Evolutionary conservation across 192 early-diverging fungal species (phyloP), one percentile per base, ranked within the genome.

Genomic region (Coemansia sp.): DNA sequence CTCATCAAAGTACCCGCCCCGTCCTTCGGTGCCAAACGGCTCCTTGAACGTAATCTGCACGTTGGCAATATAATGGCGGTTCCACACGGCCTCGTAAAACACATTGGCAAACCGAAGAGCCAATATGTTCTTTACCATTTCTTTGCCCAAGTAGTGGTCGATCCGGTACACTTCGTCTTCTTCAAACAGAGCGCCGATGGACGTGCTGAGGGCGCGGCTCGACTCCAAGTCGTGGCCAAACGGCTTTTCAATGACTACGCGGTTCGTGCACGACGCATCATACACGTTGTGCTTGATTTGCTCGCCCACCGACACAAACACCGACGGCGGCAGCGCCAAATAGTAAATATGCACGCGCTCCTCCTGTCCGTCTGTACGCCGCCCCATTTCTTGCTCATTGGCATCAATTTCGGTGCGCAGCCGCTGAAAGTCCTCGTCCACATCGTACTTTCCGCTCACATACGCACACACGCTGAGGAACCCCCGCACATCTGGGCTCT

Each of bases 1-100:
- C 82, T 96, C 94, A 98, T 98, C 94, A 88, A 98, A 97, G 85
- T 98, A 98, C 0, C 96, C 96, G 56, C 96, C 96, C 48, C 96
- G 92, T 15, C 96, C 96, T 77, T 95, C 90, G 0, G 96, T 98
- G 52, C 96, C 96, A 68, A 98, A 90, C 59, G 88, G 88, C 79
- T 98, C 96, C 69, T 98, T 98, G 83, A 98, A 97, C 1, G 94
- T 97, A 72, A 98, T 96, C 81, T 98, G 96, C 5, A 98, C 86
- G 58, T 96, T 96, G 69, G 90, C 75, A 52, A 98, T 94, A 78
- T 88, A 85, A 43, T 85, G 79, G 47, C 89, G 86, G 79, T 94
- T 89, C 96, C 96, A 98, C 57, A 95, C 84, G 7, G 92, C 86
- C 24, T 93, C 92, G 73, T 96, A 94, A 57, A 98, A 92, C 5